These are phyloP conservation scores for Aegilops umbellulata DNA, from an alignment of 176 grass and related monocot species.

Conservation along the genomic window DNA sequence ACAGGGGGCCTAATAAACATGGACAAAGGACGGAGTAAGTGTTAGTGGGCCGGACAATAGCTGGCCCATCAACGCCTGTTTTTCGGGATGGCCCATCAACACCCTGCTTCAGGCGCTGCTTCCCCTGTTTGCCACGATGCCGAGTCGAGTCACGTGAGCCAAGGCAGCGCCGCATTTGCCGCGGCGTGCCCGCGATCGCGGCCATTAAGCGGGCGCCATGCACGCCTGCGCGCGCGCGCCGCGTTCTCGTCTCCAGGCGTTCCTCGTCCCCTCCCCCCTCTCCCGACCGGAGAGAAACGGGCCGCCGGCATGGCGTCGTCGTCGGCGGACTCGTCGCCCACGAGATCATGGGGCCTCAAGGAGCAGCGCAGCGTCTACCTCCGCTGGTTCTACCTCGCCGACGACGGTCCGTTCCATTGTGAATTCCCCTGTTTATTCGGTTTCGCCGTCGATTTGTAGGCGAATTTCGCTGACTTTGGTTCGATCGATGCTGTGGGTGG, in stretches of 20 bases:
- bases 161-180: slow-evolving; percentile 28
- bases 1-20: too few relatives aligned
- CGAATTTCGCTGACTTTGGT: neutral
- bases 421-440: too few relatives aligned
- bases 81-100: too few relatives aligned
- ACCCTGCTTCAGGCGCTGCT: too few relatives aligned
- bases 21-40: too few relatives aligned
- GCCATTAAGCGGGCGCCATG: neutral
- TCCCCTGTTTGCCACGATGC: neutral
- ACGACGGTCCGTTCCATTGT: slow-evolving; percentile 31
- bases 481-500: rapidly evolving
- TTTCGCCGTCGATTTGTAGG: too few relatives aligned
- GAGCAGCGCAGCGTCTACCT: slow-evolving; percentile 55
- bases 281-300: neutral
- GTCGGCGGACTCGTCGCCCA: slow-evolving; percentile 33
- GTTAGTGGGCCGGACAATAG: too few relatives aligned
- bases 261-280: neutral
- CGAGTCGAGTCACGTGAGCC: neutral
- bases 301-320: slow-evolving; percentile 28
- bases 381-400: slow-evolving; percentile 62
- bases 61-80: too few relatives aligned
- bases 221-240: neutral
- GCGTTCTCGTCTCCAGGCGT: neutral
- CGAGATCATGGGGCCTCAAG: slow-evolving; percentile 32
- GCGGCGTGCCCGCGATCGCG: neutral